These are phyloP conservation scores for Helotiales sp. DNA, from an alignment of 2,329 filamentous ascomycete species.

Conservation along the genomic window DNA sequence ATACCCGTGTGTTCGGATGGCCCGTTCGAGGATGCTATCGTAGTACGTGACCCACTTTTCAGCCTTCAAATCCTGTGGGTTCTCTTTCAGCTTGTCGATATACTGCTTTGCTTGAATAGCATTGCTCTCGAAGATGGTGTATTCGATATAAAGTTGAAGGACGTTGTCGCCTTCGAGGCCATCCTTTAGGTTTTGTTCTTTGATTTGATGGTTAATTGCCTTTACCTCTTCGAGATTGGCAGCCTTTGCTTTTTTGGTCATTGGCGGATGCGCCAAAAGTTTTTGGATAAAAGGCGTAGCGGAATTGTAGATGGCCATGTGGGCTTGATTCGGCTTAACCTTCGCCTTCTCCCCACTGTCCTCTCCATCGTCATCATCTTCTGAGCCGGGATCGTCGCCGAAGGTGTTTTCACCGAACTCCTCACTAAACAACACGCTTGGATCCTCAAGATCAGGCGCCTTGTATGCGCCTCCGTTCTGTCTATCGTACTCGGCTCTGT, in stretches of 20 bases:
- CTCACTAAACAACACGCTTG: neutral
- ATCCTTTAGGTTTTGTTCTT: neutral
- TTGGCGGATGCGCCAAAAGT: neutral
- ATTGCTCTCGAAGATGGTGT: neutral
- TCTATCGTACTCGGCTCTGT: neutral
- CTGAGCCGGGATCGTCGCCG: neutral
- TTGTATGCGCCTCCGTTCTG: neutral
- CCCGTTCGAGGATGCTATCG: neutral
- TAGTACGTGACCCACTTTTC: neutral
- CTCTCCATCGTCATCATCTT: neutral
- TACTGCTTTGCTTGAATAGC: neutral
- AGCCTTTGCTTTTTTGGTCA: neutral
- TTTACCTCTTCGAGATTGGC: no score
- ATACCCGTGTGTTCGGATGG: neutral
- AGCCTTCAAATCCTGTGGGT: neutral
- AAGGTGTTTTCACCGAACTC: neutral
- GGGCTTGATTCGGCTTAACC: neutral
- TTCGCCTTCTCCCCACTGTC: neutral
- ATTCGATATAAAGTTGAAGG: neutral
- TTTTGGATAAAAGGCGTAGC: neutral
- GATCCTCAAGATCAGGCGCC: neutral
- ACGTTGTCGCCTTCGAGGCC: neutral
- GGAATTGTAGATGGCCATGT: neutral
- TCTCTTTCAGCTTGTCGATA: neutral
- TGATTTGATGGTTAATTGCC: neutral